Evolutionary conservation across 768 basidiomycete genomes (phyloP).

Genomic region (Hortiboletus flavorubellus): DNA sequence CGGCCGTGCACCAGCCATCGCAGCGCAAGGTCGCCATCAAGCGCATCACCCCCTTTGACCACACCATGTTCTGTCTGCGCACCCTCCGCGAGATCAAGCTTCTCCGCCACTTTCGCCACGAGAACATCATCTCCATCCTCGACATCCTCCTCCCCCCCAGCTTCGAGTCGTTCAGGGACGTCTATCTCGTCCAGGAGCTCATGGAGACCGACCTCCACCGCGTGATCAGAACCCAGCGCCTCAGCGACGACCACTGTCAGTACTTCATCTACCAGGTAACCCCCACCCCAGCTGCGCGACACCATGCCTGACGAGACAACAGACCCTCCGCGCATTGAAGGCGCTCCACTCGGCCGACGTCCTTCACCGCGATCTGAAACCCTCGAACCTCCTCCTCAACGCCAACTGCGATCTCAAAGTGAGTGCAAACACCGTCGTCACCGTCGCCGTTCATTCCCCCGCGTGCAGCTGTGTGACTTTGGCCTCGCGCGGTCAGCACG

Average conservation of each 20-base stretch:
- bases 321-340: conserved; percentile 88
- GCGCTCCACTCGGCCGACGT: conserved; percentile 94
- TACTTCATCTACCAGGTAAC: conserved; percentile 95
- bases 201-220: conserved; percentile 95
- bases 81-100: conserved; percentile 92
- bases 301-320: neutral
- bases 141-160: conserved; percentile 85
- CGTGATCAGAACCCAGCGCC: conserved; percentile 91
- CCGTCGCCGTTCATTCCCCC: neutral
- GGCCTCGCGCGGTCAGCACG: conserved; percentile 79
- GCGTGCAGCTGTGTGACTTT: conserved; percentile 72
- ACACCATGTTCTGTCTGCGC: conserved; percentile 85
- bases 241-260: conserved; percentile 94
- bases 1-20: conserved; percentile 74
- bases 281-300: conserved; percentile 8
- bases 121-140: conserved; percentile 92
- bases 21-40: conserved; percentile 93
- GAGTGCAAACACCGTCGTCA: conserved; percentile 14
- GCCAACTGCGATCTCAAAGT: conserved; percentile 97
- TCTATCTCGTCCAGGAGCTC: conserved; percentile 70
- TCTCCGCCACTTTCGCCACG: conserved; percentile 79
- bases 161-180: conserved; percentile 81
- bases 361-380: conserved; percentile 93
- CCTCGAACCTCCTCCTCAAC: conserved; percentile 92
- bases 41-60: conserved; percentile 92